Evolutionary conservation across 345 rosid species (phyloP).

Genomic region (Arabidopsis arenosa): DNA sequence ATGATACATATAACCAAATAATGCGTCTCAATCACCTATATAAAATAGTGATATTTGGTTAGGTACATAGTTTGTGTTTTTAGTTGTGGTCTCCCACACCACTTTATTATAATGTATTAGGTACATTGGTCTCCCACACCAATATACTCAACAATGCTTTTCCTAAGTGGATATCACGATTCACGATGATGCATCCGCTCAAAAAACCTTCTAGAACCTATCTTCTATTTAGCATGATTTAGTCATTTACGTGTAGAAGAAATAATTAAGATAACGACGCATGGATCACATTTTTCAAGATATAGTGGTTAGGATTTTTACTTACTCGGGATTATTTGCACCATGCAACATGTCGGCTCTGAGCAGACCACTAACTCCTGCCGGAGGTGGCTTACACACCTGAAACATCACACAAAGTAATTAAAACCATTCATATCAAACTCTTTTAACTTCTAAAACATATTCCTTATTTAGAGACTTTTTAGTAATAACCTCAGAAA

Average conservation of each 20-base stretch:
- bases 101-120: slow-evolving; percentile 24
- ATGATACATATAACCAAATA: slow-evolving; percentile 40
- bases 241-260: slow-evolving; percentile 14
- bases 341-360: slow-evolving; percentile 67
- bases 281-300: slow-evolving; percentile 31
- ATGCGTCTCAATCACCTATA: slow-evolving; percentile 37
- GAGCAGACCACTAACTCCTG: slow-evolving; percentile 70
- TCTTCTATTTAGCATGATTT: background rate
- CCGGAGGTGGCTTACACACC: slow-evolving; percentile 67
- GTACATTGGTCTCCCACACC: slow-evolving; percentile 17
- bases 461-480: background rate
- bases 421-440: slow-evolving; percentile 9
- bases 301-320: slow-evolving; percentile 31
- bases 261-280: background rate
- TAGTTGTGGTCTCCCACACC: slow-evolving; percentile 44
- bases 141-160: slow-evolving; percentile 14
- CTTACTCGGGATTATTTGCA: slow-evolving; percentile 62
- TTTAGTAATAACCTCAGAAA: slow-evolving; percentile 58
- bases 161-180: slow-evolving; percentile 42
- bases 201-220: slow-evolving; percentile 35
- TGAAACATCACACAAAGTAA: slow-evolving; percentile 35
- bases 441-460: slow-evolving; percentile 10
- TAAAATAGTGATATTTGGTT: slow-evolving; percentile 23
- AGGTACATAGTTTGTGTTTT: slow-evolving; percentile 32
- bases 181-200: slow-evolving; percentile 21